A percentile compares a stretch with the other conserved stretches of the same genome.
Evolutionary conservation across 257 asterid genomes (phyloP).

Genomic region (Petrea volubilis): DNA sequence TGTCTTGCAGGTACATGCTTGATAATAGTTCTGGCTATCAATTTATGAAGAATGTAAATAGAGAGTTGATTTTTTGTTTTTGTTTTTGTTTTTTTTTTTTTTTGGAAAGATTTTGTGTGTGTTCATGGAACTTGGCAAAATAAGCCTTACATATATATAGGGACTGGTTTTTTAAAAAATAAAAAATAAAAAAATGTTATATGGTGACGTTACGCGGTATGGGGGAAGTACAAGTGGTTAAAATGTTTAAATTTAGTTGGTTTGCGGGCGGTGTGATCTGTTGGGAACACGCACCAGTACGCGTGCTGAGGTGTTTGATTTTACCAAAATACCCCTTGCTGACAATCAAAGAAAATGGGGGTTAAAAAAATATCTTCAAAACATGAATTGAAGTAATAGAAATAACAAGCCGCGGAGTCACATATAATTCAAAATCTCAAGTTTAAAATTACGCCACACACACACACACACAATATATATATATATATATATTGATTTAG

Average conservation of each 20-base stretch:
- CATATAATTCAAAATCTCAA: too few species aligned
- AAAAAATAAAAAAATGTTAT: neutral
- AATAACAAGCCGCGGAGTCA: too few species aligned
- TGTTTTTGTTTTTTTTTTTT: too few species aligned
- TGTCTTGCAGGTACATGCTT: conserved; percentile 11
- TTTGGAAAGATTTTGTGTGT: neutral
- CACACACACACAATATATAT: too few species aligned
- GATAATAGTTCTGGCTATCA: neutral
- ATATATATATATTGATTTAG: too few species aligned
- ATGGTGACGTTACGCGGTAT: conserved; percentile 43
- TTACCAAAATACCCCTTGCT: conserved; percentile 22
- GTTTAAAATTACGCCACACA: too few species aligned
- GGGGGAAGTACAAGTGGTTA: neutral
- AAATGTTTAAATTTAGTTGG: neutral
- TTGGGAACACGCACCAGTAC: conserved; percentile 29
- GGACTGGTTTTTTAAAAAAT: too few species aligned
- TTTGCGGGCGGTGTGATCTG: conserved; percentile 29
- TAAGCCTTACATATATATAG: conserved; percentile 14
- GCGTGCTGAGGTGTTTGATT: conserved; percentile 18
- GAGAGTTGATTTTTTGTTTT: too few species aligned
- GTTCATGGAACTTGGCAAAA: neutral
- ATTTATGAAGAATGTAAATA: neutral
- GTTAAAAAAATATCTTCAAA: too few species aligned
- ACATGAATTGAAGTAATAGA: too few species aligned
- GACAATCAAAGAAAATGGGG: neutral